Evolutionary conservation across 495 filamentous ascomycete species (phyloP).

Genomic region (Durotheca rogersii): DNA sequence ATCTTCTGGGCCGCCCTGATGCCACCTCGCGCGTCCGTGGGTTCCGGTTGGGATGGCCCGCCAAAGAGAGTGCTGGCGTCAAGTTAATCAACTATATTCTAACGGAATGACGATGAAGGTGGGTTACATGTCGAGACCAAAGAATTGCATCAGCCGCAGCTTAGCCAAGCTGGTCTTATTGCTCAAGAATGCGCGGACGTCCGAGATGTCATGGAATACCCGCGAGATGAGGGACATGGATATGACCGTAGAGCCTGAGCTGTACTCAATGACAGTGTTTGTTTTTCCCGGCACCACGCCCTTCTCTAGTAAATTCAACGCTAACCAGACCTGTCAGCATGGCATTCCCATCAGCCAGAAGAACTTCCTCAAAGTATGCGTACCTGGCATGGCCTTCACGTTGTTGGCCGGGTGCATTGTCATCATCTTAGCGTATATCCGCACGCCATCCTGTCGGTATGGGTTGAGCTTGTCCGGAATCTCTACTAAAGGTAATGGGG

Average conservation of each 20-base stretch:
- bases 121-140: constrained; percentile 54
- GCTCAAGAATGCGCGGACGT: constrained; percentile 58
- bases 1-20: constrained; percentile 49
- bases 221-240: constrained; percentile 59
- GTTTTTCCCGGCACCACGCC: constrained; percentile 46
- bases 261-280: constrained; percentile 59
- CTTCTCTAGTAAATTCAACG: constrained; percentile 56
- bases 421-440: constrained; percentile 66
- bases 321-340: constrained; percentile 32
- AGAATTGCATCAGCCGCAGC: constrained; percentile 58
- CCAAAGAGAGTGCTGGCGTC: constrained; percentile 50
- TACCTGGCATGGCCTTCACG: constrained; percentile 64
- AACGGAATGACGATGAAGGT: background rate
- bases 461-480: constrained; percentile 59
- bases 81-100: background rate
- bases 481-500: constrained; percentile 61
- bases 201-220: constrained; percentile 52
- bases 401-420: constrained; percentile 63
- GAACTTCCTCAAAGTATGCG: constrained; percentile 3
- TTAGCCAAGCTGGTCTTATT: constrained; percentile 61
- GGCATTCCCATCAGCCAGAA: background rate
- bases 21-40: constrained; percentile 53
- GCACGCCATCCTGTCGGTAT: constrained; percentile 55
- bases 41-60: constrained; percentile 59
- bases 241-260: constrained; percentile 63